Percentiles rank a stretch among this genome's conserved stretches.
Conservation (phyloP, 257 asterid genomes). For the Penstemon davidsonii region DNA sequence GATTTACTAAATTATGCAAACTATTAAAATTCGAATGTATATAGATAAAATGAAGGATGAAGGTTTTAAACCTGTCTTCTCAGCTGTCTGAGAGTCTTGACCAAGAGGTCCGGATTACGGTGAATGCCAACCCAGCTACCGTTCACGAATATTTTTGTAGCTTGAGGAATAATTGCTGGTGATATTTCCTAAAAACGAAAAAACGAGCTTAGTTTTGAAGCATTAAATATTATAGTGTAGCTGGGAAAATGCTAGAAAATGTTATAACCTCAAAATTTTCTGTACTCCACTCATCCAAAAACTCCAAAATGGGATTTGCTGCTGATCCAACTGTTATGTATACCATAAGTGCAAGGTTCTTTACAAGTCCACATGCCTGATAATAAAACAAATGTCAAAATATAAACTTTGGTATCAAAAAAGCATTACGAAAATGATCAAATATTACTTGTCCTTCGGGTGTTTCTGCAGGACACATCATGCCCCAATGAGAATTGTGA, state of each 20-base stretch:
- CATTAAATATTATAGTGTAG: conserved; percentile 22
- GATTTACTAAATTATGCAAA: no score
- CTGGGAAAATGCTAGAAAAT: background rate
- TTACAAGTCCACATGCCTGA: conserved; percentile 97
- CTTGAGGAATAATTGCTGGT: conserved; percentile 91
- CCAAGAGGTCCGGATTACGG: conserved; percentile 97
- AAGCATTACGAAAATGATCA: no score
- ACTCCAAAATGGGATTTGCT: conserved; percentile 92
- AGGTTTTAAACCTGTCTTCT: conserved; percentile 65
- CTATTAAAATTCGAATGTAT: no score
- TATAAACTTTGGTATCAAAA: conserved; percentile 18
- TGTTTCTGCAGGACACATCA: conserved; percentile 99
- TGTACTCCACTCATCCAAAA: conserved; percentile 97
- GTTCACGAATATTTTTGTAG: conserved; percentile 93
- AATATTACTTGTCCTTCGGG: conserved; percentile 87
- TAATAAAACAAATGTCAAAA: conserved; percentile 19
- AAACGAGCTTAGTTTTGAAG: background rate
- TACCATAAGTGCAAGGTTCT: conserved; percentile 97
- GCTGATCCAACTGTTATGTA: conserved; percentile 98
- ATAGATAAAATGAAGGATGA: no score
- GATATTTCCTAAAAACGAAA: conserved; percentile 73
- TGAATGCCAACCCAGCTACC: conserved; percentile 98
- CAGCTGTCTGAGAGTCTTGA: conserved; percentile 79
- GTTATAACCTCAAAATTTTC: conserved; percentile 88
- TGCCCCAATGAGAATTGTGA: conserved; percentile 99